Evolutionary conservation across 1,139 yeast genomes (phyloP), one percentile per base, ranked within the genome.

Genomic region (Lizanozyma gosingica): DNA sequence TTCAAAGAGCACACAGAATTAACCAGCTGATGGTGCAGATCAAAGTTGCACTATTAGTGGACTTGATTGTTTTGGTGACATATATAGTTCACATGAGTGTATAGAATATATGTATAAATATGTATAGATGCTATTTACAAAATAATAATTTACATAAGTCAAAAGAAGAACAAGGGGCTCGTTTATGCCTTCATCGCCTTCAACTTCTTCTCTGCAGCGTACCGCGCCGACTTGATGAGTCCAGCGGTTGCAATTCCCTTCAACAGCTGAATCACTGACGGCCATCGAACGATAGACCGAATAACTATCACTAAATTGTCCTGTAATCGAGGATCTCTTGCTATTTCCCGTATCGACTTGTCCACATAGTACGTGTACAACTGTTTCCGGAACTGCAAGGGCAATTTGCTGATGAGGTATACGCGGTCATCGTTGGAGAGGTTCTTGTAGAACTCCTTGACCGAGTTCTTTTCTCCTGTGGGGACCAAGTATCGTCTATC

Each of bases 221-320:
- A 92, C 48, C 71, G 75, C 37, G 78, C 56, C 15, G 94, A 80
- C 55, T 85, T 83, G 27, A 67, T 55, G 1, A 86, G 42, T 1
- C 99, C 98, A 1, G 97, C 96, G 2, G 95, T 87, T 35, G 85
- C 65, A 3, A 92, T 53, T 0, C 99, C 98, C 56, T 90, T 88
- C 16, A 79, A 51, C 27, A 87, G 78, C 59, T 94, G 98, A 14
- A 78, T 59, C 11, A 83, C 54, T 14, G 95, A 84, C 11, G 94
- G 84, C 50, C 69, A 63, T 27, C 74, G 67, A 9, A 90, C 90
- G 0, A 85, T 83, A 32, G 68, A 61, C 47, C 72, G 69, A 22
- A 92, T 69, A 3, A 71, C 63, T 18, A 59, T 57, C 3, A 64
- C 55, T 37, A 83, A 62, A 37, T 67, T 65, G 15, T 54, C 42